These are phyloP conservation scores for Rhizopogon vulgaris DNA, from an alignment of 768 basidiomycete species.

Conservation along the genomic window DNA sequence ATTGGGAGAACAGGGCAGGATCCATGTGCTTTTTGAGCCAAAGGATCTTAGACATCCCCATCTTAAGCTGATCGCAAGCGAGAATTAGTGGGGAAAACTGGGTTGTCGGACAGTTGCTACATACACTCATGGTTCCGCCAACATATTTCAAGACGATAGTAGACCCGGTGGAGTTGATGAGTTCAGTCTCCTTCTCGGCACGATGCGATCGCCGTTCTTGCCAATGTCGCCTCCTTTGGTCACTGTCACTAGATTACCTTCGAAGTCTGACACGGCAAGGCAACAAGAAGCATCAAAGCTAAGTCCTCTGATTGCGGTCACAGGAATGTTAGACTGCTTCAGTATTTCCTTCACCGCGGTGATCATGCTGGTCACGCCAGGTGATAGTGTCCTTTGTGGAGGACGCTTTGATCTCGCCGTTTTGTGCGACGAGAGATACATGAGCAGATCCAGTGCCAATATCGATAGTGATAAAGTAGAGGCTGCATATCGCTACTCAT, in stretches of 20 bases:
- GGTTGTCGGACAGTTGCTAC: constrained; percentile 12
- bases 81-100: constrained; percentile 3
- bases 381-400: constrained; percentile 79
- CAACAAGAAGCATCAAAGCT: constrained; percentile 98
- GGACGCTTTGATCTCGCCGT: constrained; percentile 71
- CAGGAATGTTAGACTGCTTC: constrained; percentile 60
- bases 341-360: constrained; percentile 71
- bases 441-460: constrained; percentile 94
- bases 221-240: constrained; percentile 67
- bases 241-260: constrained; percentile 71
- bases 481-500: constrained; percentile 35
- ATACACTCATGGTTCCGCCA: constrained; percentile 91
- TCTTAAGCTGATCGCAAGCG: constrained; percentile 63
- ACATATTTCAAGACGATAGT: constrained; percentile 88
- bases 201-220: constrained; percentile 78
- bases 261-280: constrained; percentile 72
- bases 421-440: constrained; percentile 66
- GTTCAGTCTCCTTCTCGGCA: constrained; percentile 84
- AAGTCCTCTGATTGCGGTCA: constrained; percentile 68
- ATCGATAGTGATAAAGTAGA: constrained; percentile 71
- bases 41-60: constrained; percentile 96
- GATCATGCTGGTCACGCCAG: constrained; percentile 77
- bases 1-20: constrained; percentile 57
- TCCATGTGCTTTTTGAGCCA: constrained; percentile 94
- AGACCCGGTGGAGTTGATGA: constrained; percentile 82